Evolutionary conservation across 169 alveolate species (phyloP), one percentile per base, ranked within the genome.

Genomic region (Cryptosporidium baileyi): DNA sequence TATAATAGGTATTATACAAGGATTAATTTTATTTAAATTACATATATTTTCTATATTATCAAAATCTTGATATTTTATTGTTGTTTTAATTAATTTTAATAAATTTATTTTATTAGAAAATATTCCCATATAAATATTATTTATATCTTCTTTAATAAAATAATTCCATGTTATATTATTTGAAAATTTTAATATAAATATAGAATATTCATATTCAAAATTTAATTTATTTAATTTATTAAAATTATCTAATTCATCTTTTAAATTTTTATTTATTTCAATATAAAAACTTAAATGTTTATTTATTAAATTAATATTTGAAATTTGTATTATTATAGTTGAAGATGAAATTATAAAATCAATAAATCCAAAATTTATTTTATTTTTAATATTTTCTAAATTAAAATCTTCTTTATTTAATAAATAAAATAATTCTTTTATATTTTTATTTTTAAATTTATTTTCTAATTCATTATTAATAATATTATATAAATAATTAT

Each of bases 211-310:
- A 9, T 34, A n/a, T 32, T 45, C 24, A 5, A 65, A 26, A 8
- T 30, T 9, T 17, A 65, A 49, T 19, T 45, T 19, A 17, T 30
- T 28, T 3, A 65, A 15, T 13, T 57, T 11, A 0, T 28, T 34
- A 24, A 47, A 9, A 47, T 47, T 47, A 47, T 6, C 19, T 4
- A 6, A n/a, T n/a, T 47, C 19, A 2, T 47, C 59, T n/a, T n/a
- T 47, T 4, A n/a, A n/a, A 9, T 32, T 19, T 8, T 41, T 24
- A 5, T 62, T 28, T 2, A 17, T 49, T 40, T 34, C 22, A 26
- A 65, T n/a, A 28, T 34, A 65, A 3, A 65, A 32, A 19, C 81
- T 65, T 32, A 65, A 24, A 65, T 65, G 81, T n/a, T 30, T 49
- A 22, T 43, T 44, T 22, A 28, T 19, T 5, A 28, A 30, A 41